These are phyloP conservation scores for Termitomyces sp. DNA, from an alignment of 768 basidiomycete genomes.

Conservation along the genomic window DNA sequence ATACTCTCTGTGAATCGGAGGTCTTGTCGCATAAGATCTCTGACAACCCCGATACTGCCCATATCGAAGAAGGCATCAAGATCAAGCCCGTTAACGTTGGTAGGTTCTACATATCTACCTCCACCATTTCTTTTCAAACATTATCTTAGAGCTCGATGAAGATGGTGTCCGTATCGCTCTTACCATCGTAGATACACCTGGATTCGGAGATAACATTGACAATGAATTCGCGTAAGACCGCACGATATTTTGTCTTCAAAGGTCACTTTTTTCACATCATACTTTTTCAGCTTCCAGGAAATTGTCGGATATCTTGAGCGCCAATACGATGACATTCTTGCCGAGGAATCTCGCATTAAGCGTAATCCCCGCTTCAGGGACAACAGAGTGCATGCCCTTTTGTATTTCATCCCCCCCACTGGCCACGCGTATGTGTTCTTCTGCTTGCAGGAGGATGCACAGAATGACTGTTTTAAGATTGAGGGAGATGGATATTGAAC, in stretches of 20 bases:
- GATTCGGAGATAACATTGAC: conserved; percentile 98
- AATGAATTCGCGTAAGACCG: conserved; percentile 90
- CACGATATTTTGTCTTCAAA: not conserved
- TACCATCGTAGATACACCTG: conserved; percentile 98
- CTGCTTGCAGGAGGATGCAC: not conserved
- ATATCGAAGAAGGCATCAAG: conserved; percentile 89
- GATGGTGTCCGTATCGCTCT: conserved; percentile 97
- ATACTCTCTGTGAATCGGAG: conserved; percentile 96
- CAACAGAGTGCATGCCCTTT: conserved; percentile 91
- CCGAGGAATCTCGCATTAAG: conserved; percentile 98
- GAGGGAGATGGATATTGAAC: conserved; percentile 97
- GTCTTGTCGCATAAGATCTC: conserved; percentile 84
- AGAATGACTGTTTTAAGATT: conserved; percentile 39
- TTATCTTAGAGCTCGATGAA: conserved; percentile 81
- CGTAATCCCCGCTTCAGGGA: conserved; percentile 99
- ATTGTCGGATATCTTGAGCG: conserved; percentile 96
- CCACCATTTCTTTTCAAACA: conserved; percentile 1
- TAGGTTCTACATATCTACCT: conserved; percentile 29
- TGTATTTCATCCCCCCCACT: conserved; percentile 99
- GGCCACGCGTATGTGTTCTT: conserved; percentile 76
- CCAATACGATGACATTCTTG: conserved; percentile 98
- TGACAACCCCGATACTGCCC: conserved; percentile 82
- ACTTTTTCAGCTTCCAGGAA: conserved; percentile 75
- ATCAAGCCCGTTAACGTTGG: conserved; percentile 95
- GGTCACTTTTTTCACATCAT: not conserved